Conservation (phyloP, 1,284 basidiomycete species). For the Irpex rosettiformis region DNA sequence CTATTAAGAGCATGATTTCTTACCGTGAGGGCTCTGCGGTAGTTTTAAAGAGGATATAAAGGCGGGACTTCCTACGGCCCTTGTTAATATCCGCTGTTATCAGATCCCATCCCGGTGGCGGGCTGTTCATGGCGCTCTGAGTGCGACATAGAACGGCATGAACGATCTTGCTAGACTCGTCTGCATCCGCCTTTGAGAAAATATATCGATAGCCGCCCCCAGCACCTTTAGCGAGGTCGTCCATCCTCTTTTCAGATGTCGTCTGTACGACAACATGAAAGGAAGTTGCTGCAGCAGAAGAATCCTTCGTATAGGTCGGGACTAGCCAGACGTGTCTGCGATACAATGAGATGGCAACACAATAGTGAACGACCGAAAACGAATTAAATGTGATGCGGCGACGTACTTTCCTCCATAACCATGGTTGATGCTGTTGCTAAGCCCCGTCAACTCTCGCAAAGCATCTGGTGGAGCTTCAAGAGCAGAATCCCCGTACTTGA, state of each 20-base stretch:
- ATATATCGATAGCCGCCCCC: conserved; percentile 11
- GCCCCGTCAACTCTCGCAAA: conserved; percentile 8
- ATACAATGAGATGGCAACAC: background rate
- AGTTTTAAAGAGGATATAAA: conserved; percentile 9
- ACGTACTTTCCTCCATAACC: conserved; percentile 10
- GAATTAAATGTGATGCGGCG: background rate
- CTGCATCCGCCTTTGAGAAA: conserved; percentile 1
- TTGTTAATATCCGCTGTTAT: conserved; percentile 10
- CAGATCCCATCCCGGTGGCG: conserved; percentile 9
- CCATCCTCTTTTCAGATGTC: background rate
- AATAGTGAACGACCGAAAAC: background rate
- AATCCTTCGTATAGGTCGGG: conserved; percentile 7
- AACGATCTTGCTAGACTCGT: conserved; percentile 5
- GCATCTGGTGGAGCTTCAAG: conserved; percentile 9
- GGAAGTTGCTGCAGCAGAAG: conserved; percentile 6
- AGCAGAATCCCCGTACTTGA: conserved; percentile 9
- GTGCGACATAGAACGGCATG: conserved; percentile 3
- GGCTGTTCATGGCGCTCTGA: background rate
- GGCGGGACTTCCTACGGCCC: conserved; percentile 1
- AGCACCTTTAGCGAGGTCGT: conserved; percentile 11
- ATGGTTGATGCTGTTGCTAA: conserved; percentile 9
- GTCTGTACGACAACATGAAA: conserved; percentile 8
- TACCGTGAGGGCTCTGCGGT: background rate
- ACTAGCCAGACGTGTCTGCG: conserved; percentile 12
- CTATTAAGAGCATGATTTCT: background rate